Evolutionary conservation across 2,329 filamentous ascomycete species (phyloP), one percentile per base, ranked within the genome.

Genomic region (Tolypocladium ophioglossoides): DNA sequence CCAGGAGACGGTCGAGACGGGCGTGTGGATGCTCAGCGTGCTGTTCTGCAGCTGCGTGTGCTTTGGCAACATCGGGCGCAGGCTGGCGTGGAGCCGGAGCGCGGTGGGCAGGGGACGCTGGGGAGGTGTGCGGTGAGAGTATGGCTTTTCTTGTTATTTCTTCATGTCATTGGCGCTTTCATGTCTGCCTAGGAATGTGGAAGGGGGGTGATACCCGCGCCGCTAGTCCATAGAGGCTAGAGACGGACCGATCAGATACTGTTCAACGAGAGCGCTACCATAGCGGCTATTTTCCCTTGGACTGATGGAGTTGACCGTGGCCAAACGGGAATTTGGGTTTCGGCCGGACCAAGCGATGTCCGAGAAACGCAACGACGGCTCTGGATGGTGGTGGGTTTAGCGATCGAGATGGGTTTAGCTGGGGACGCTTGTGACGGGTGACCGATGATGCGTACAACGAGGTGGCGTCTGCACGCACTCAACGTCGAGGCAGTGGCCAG

Each of bases 31-130:
- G 64, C 78, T 92, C 27, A 96, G 90, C 65, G 91, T 97, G 30
- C 72, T 99, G 51, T 99, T 96, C 68, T 96, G 94, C 71, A 95
- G 89, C 64, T 91, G 89, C 62, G 83, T 97, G 11, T 96, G 91
- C 71, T 96, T 99, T 75, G 94, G 94, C 12, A 97, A 96, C 66
- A 90, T 99, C 65, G 94, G 94, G 14, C 78, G 94, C 58, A 79
- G 89, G 57, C 72, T 97, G 59, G 84, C 85, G n/a, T 71, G 82
- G 58, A 57, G 53, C 20, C 52, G 46, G 22, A 24, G 50, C n/a
- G 68, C 70, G 1, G 67, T 64, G 1, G 68, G 64, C n/a, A 72
- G 70, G 55, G 74, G 74, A 3, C 65, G 78, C 44, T 78, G 74
- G 75, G 74, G 68, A 37, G 72, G 70, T n/a, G 62, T 74, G 50